phyloP scores from a whole-genome alignment of 345 rosid species.

The Rhizophora apiculata region DNA sequence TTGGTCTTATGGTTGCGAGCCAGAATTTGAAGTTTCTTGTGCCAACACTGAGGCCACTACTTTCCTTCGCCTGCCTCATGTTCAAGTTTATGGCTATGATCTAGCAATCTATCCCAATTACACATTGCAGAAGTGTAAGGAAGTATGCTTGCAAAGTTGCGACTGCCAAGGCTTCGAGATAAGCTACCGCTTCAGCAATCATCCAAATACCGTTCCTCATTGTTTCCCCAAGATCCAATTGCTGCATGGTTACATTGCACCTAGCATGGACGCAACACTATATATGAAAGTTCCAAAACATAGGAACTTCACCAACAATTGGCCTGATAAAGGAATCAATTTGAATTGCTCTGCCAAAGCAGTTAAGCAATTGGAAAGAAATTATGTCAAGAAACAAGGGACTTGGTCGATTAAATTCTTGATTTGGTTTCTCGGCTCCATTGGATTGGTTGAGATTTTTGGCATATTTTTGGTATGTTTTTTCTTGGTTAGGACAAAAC shows the following conservation, averaged over 20 bases:
- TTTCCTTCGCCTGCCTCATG: conserved; percentile 18
- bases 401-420: conserved; percentile 21
- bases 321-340: neutral
- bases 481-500: conserved; percentile 18
- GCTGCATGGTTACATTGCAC: conserved; percentile 2
- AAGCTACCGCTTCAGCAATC: neutral
- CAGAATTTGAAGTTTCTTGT: conserved; percentile 20
- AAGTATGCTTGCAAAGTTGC: conserved; percentile 10
- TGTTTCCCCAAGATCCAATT: conserved; percentile 10
- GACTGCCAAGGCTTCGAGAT: conserved; percentile 5
- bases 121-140: conserved; percentile 4
- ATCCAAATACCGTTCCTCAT: conserved; percentile 2
- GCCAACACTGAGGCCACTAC: neutral
- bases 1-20: conserved; percentile 37
- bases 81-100: conserved; percentile 17
- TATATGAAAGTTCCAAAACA: conserved; percentile 10
- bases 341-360: neutral
- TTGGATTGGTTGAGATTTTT: conserved; percentile 33
- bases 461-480: conserved; percentile 19
- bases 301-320: neutral
- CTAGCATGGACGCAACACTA: neutral
- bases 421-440: conserved; percentile 24
- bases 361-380: neutral
- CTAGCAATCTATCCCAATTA: neutral
- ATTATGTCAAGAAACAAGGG: neutral